These are phyloP conservation scores for Pseudotsuga menziesii DNA, from an alignment of 75 land plant genomes.

Conservation along the genomic window DNA sequence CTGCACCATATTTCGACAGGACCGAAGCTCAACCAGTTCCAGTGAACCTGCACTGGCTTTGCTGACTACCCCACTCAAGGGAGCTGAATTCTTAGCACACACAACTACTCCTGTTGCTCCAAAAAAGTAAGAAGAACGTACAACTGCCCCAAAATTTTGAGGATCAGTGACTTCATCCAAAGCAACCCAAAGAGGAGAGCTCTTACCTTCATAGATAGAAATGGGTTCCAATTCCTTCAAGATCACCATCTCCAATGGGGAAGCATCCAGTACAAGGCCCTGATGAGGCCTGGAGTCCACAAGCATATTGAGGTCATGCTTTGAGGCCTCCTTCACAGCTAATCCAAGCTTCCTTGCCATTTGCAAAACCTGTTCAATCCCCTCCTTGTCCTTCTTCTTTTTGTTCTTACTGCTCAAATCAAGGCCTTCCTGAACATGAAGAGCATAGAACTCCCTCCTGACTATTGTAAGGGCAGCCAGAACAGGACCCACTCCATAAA, in stretches of 20 bases:
- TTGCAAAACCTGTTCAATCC: constrained; percentile 56
- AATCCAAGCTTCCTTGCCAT: constrained; percentile 62
- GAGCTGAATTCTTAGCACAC: constrained; percentile 98
- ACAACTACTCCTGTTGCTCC: constrained; percentile 85
- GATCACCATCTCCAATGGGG: constrained; percentile 76
- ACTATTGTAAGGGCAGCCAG: constrained; percentile 68
- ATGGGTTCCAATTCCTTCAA: constrained; percentile 58
- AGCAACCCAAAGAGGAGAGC: constrained; percentile 74
- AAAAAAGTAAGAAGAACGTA: constrained; percentile 89
- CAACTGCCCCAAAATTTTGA: constrained; percentile 91
- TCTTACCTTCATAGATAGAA: constrained; percentile 19
- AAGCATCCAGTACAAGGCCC: constrained; percentile 91
- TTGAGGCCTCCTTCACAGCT: constrained; percentile 48
- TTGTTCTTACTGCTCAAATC: constrained; percentile 53
- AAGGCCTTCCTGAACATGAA: constrained; percentile 86
- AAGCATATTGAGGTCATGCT: constrained; percentile 94
- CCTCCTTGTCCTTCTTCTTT: constrained; percentile 92
- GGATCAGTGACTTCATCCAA: constrained; percentile 97
- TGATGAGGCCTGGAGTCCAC: constrained; percentile 94
- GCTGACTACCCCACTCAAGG: constrained; percentile 96
- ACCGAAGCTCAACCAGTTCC: constrained; percentile 78
- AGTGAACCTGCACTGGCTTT: constrained; percentile 99
- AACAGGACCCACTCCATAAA: constrained; percentile 95
- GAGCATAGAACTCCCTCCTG: constrained; percentile 71
- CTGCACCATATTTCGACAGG: constrained; percentile 95